Base-by-base conservation (phyloP, 2,329 filamentous ascomycete genomes). In the Elsinoe ampelina region DNA sequence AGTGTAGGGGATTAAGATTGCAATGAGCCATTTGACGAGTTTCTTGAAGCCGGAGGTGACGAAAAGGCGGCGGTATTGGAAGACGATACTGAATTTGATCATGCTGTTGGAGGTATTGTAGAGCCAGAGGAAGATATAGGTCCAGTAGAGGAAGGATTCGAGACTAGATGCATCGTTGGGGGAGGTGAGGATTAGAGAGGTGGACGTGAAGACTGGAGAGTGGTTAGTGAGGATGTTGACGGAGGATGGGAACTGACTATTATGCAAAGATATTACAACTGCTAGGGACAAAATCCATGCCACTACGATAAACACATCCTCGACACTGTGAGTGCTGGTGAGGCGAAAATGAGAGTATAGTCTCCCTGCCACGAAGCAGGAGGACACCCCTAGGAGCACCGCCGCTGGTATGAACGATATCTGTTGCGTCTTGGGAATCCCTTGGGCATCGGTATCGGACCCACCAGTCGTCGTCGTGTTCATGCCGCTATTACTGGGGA, bases 31-130 rank as follows among this genome's bases (percentile, higher is more conserved):
- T 62, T 77, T 78, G 43, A 77, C 67, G 1, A 69, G 61, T 26
- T 73, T 68, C 5, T 70, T 67, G 65, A 72, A 72, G n/a, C 62
- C 61, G 8, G 62, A 65, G 4, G 69, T 70, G 10, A 68, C 70
- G 57, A 77, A 77, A 26, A 77, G 70, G 13, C 72, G 71, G 12
- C 73, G 69, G 59, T 77, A 77, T 60, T 76, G 75, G 56, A 77
- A 65, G 3, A 77, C 62, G 41, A 77, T 75, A 0, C 72, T 74
- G 10, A 71, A 65, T 64, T 76, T 76, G 26, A 71, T 71, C 57
- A 66, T 68, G 20, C 64, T 65, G 38, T 71, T 60, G 8, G 67
- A 68, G n/a, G 69, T 56, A 50, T 71, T 71, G 63, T 72, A 72
- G 17, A 70, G 68, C 70, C 42, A 74, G 71, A 61, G 76, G 6